Evolutionary conservation across 129 eudicot genomes (phyloP).

Genomic region (Solidago caesia): DNA sequence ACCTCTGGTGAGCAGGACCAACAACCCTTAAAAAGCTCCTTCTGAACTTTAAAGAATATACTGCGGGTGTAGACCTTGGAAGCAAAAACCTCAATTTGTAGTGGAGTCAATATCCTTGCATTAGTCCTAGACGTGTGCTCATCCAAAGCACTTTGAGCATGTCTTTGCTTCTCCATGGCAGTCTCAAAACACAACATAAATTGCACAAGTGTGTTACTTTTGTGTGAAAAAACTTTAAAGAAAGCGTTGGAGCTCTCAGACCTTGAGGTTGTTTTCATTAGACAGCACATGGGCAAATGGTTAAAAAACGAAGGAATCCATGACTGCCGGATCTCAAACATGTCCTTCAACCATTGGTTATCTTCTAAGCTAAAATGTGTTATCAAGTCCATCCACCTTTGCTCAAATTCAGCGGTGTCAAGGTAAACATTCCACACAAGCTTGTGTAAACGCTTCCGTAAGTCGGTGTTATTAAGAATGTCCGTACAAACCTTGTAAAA

Average conservation of each 20-base stretch:
- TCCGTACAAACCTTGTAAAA: not conserved
- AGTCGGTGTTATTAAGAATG: not conserved
- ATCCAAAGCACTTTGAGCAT: not conserved
- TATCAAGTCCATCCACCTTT: not conserved
- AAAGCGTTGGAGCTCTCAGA: not conserved
- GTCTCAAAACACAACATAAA: not conserved
- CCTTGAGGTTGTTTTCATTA: slow-evolving; percentile 6
- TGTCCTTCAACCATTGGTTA: not conserved
- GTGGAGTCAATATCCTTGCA: not conserved
- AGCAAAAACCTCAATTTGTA: not conserved
- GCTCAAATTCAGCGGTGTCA: not conserved
- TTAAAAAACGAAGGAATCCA: not conserved
- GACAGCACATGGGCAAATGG: not conserved
- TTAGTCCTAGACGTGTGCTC: not conserved
- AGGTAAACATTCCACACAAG: not conserved
- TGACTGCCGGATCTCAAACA: not conserved
- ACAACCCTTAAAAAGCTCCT: too few relatives aligned
- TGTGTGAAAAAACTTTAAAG: not conserved
- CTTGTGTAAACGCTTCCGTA: not conserved
- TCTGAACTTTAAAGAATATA: too few relatives aligned
- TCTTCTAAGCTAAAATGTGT: not conserved
- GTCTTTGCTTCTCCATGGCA: not conserved
- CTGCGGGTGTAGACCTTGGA: not conserved
- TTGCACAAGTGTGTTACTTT: not conserved
- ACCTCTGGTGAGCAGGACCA: too few relatives aligned